phyloP scores from a whole-genome alignment of 805 yeast species.

The Schwanniomyces vanrijiae region DNA sequence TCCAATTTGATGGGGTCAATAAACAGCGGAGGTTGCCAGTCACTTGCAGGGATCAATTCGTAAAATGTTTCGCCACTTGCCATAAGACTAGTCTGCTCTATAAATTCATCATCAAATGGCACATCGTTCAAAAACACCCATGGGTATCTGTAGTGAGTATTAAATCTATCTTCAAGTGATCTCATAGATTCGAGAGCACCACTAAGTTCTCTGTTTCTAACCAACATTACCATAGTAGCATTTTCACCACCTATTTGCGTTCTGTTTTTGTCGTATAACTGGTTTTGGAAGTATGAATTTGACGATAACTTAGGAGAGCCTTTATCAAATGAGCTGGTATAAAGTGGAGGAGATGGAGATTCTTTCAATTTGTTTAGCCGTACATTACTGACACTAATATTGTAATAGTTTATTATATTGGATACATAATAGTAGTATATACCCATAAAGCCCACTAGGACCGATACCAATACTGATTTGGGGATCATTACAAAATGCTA shows the following conservation, averaged over 20 bases:
- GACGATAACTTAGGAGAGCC: conserved; percentile 25
- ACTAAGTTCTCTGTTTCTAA: conserved; percentile 73
- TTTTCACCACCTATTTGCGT: conserved; percentile 58
- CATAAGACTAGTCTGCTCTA: conserved; percentile 43
- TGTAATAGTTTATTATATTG: background rate
- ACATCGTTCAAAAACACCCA: conserved; percentile 47
- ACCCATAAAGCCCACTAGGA: background rate
- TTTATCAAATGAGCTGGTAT: background rate
- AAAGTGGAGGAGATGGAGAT: background rate
- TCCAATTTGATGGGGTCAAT: conserved; percentile 32
- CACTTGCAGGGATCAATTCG: conserved; percentile 38
- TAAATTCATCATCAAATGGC: conserved; percentile 42
- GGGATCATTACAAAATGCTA: background rate
- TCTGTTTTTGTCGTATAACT: conserved; percentile 28
- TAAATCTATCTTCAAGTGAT: conserved; percentile 44
- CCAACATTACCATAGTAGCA: conserved; percentile 87
- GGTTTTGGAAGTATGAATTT: conserved; percentile 24
- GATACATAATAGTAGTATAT: background rate
- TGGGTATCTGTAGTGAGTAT: conserved; percentile 38
- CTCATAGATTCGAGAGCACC: conserved; percentile 60
- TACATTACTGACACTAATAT: background rate
- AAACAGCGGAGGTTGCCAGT: conserved; percentile 41
- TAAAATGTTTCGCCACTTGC: conserved; percentile 42
- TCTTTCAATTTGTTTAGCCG: background rate
- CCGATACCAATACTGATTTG: background rate